Evolutionary conservation across 805 yeast genomes (phyloP), one percentile per base, ranked within the genome.

Genomic region (Grigorovia yakushimaensis): DNA sequence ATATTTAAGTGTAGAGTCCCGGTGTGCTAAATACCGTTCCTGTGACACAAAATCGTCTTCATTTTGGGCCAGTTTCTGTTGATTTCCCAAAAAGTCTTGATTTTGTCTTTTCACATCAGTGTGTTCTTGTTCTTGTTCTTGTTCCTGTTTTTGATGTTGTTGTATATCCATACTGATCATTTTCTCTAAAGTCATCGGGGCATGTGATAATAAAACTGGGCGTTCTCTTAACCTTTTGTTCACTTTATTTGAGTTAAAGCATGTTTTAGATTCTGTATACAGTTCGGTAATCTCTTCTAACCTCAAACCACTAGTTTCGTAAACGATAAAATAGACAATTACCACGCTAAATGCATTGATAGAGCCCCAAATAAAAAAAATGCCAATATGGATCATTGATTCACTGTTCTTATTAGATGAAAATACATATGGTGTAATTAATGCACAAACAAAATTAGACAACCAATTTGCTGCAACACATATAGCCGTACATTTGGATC

Each of bases 381-480:
- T 82, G 51, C 76, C 79, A 27, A 27, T 27, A 27, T 27, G 33
- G 3, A 27, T 27, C 13, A 15, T 27, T 30, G 81, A 76, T 0
- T 88, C 88, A 48, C 82, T 62, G 0, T 80, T 77, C 1, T 85
- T 81, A 0, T 86, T 77, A 57, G 79, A 82, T 9, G 41, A 33
- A 21, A 84, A 76, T 47, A 85, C 65, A 58, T 82, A 85, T 2
- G 94, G 93, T 1, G 93, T 84, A 43, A 76, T 76, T 56, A 73
- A 78, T 0, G 93, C 91, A 68, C 84, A 82, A 3, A 76, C 74
- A 58, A 85, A 84, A 65, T 85, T 85, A 40, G 81, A 81, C 24
- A 84, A 54, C 94, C 93, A 85, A 64, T 85, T 85, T n/a, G 88
- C 77, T 2, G 91, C 82, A 1, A 86, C 84, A 24, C 86, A 77